These are phyloP conservation scores for Grammothele lineata DNA, from an alignment of 768 basidiomycete genomes.

Conservation along the genomic window DNA sequence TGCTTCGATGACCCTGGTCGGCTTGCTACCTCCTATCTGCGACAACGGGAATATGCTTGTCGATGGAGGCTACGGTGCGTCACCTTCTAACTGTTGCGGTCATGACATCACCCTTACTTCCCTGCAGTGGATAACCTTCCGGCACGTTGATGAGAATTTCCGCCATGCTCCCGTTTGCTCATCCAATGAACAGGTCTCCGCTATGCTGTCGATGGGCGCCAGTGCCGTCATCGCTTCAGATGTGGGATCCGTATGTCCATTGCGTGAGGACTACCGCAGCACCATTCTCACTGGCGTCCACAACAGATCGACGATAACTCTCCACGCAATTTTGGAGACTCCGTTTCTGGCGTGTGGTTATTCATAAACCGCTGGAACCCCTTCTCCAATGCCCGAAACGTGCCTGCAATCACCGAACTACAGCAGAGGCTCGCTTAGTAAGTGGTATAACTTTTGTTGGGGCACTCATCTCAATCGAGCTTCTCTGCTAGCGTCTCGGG, in stretches of 20 bases:
- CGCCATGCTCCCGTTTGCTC: not conserved
- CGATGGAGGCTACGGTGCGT: slow-evolving; percentile 82
- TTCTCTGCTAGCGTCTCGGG: slow-evolving; percentile 75
- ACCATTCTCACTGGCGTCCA: too few species aligned
- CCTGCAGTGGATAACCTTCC: slow-evolving; percentile 81
- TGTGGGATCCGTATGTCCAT: slow-evolving; percentile 1
- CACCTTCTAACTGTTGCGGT: not conserved
- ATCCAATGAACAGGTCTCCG: slow-evolving; percentile 53
- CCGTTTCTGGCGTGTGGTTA: slow-evolving; percentile 95
- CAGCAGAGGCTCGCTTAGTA: slow-evolving; percentile 94
- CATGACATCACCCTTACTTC: slow-evolving; percentile 7
- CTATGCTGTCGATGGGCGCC: slow-evolving; percentile 91
- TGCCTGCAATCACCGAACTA: slow-evolving; percentile 90
- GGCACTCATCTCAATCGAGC: slow-evolving; percentile 83
- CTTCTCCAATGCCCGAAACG: slow-evolving; percentile 68
- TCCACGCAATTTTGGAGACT: slow-evolving; percentile 91
- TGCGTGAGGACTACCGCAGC: not conserved
- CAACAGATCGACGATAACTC: slow-evolving; percentile 92
- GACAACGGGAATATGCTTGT: slow-evolving; percentile 92
- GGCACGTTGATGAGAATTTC: slow-evolving; percentile 35
- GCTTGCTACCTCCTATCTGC: slow-evolving; percentile 89
- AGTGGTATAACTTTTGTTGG: slow-evolving; percentile 86
- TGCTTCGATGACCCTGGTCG: slow-evolving; percentile 96
- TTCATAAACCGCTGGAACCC: slow-evolving; percentile 92
- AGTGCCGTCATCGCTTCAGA: slow-evolving; percentile 61